Base-by-base conservation (phyloP, 768 basidiomycete species). In the Mycena pura region DNA sequence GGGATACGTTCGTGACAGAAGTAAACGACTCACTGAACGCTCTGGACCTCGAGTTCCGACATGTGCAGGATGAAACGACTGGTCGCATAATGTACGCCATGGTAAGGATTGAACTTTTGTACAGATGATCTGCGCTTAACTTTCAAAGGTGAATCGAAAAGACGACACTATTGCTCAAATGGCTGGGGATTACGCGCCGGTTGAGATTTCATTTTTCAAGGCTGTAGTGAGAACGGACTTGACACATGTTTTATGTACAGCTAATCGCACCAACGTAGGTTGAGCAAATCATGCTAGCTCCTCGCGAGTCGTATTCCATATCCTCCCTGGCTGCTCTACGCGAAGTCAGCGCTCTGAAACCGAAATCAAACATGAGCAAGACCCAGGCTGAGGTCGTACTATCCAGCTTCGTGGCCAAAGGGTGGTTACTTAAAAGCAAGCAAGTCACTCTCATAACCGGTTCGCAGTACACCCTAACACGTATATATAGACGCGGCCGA, bases 131-230 rank as follows among this genome's bases (percentile, higher is more conserved):
- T n/a, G n/a, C n/a, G n/a, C 43, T 53, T 21, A 53, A 44, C 27
- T 5, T 8, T 11, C 32, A n/a, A 54, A 95, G 93, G 87, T 93
- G 43, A 96, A 96, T 70, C 78, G 82, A 9, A 91, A 87, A 62
- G 88, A 86, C 17, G 94, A 96, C 68, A 88, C 88, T 52, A 81
- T 95, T 31, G 90, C 94, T 0, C 93, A 93, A 70, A 75, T 92
- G 71, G 94, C 93, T 3, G 93, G 92, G 0, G 91, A 92, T 38
- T 96, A 95, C 69, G 84, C 83, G 2, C 78, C 92, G 0, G 76
- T 78, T 29, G 94, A 96, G 73, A 94, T 95, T 50, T 80, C 86
- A 0, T 95, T 86, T 76, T 95, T 95, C 81, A 93, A 89, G 76
- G 86, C 86, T 5, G 78, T 95, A 60, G 94, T 93, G 69, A 59